Evolutionary conservation across 2,329 filamentous ascomycete species (phyloP), one percentile per base, ranked within the genome.

Genomic region (Pseudogymnoascus sp.): DNA sequence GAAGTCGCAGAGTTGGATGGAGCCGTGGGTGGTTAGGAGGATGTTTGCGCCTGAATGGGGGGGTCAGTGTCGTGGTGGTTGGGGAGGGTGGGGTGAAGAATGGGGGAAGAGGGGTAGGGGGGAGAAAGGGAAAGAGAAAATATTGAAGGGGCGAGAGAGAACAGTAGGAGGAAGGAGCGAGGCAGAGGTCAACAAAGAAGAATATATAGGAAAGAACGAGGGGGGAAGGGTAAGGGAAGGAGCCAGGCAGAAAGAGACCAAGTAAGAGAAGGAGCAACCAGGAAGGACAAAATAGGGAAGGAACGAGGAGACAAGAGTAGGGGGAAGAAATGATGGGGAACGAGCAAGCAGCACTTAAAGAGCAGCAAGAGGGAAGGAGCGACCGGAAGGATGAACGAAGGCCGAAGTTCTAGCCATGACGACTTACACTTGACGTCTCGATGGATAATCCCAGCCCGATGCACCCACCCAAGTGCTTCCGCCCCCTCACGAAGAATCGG

Each of bases 391-490:
- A 36, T 3, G 34, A 1, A 13, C 4, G 34, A 36, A 6, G 34
- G 34, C 11, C 1, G 5, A 14, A 6, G 14, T 14, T 2, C 4
- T 13, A 36, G 62, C 57, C 16, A 19, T 36, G 60, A 45, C 23
- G 64, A 41, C 69, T 65, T 70, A 75, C 86, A 88, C 73, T 90
- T 90, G 75, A 90, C 85, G 73, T 90, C 87, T 68, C 87, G 80
- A 71, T 90, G 87, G 66, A 90, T 88, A 69, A 90, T 88, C 61
- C 85, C 86, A 68, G 86, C 83, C 36, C 82, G 79, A 68, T 90
- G 87, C 31, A 89, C 86, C 85, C 86, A 90, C 69, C 79, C 82
- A 23, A 90, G 79, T 63, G 85, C 87, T 70, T 86, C 84, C 28
- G 85, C 82, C 4, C 87, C 85, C 72, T 90, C 87, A 41, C 86